Conservation (phyloP, 108 stramenopile species). For the Cyclotella sp. region DNA sequence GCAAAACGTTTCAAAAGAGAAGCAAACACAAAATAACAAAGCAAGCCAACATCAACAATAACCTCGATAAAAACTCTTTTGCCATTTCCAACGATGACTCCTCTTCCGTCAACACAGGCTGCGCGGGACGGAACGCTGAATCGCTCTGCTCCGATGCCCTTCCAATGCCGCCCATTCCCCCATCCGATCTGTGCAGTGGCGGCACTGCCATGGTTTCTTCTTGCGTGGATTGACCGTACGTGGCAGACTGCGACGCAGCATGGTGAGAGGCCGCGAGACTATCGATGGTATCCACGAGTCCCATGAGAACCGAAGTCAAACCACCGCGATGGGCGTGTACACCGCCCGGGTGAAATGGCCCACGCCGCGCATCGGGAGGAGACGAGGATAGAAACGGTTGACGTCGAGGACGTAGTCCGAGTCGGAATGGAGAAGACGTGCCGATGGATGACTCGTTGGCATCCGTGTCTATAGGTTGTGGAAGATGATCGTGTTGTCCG, state of each 20-base stretch:
- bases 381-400: constrained; percentile 9
- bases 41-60: constrained; percentile 54
- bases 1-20: too few species aligned
- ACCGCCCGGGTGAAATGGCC: background rate
- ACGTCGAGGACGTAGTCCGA: constrained; percentile 35
- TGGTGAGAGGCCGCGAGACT: constrained; percentile 13
- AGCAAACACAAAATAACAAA: too few species aligned
- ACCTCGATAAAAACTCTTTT: constrained; percentile 54
- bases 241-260: background rate
- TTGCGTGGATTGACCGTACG: background rate
- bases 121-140: background rate
- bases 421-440: constrained; percentile 37
- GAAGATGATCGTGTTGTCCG: background rate
- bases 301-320: constrained; percentile 41
- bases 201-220: constrained; percentile 19
- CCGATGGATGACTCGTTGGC: constrained; percentile 5
- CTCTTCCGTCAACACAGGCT: constrained; percentile 21
- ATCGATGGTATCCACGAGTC: constrained; percentile 39
- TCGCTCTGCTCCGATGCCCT: constrained; percentile 28
- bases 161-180: constrained; percentile 44
- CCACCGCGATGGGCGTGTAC: constrained; percentile 16
- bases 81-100: constrained; percentile 49
- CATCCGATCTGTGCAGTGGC: constrained; percentile 46
- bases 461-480: background rate
- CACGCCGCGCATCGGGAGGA: constrained; percentile 7